Conservation (phyloP, 306 rosid genomes). For the Prunus padus region DNA sequence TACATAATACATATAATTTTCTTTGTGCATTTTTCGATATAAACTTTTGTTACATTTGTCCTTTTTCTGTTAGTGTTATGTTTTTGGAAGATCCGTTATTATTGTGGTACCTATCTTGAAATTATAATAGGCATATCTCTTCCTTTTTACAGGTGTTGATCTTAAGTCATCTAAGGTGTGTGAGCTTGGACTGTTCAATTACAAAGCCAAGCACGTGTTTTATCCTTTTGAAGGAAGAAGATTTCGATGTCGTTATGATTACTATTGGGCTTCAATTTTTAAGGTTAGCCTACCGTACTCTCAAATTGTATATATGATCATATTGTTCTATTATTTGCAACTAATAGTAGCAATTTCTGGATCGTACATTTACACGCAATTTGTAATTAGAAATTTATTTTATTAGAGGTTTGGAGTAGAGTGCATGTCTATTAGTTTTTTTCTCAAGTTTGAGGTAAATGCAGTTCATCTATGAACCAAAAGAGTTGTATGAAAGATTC, state of each 20-base stretch:
- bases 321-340: neutral
- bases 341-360: neutral
- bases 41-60: neutral
- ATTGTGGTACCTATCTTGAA: neutral
- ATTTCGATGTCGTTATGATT: conserved; percentile 80
- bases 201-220: conserved; percentile 72
- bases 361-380: neutral
- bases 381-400: neutral
- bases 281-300: conserved; percentile 45
- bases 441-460: neutral
- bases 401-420: neutral
- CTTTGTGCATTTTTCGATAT: neutral
- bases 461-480: neutral
- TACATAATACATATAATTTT: neutral
- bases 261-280: conserved; percentile 94
- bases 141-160: conserved; percentile 82
- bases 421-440: neutral
- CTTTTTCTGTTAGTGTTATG: neutral
- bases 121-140: neutral
- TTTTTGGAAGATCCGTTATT: neutral
- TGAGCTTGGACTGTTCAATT: conserved; percentile 75
- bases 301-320: neutral
- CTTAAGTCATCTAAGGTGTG: conserved; percentile 89
- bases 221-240: conserved; percentile 71
- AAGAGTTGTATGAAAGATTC: neutral